phyloP scores from a whole-genome alignment of 345 rosid species.

The Raphanus sativus region DNA sequence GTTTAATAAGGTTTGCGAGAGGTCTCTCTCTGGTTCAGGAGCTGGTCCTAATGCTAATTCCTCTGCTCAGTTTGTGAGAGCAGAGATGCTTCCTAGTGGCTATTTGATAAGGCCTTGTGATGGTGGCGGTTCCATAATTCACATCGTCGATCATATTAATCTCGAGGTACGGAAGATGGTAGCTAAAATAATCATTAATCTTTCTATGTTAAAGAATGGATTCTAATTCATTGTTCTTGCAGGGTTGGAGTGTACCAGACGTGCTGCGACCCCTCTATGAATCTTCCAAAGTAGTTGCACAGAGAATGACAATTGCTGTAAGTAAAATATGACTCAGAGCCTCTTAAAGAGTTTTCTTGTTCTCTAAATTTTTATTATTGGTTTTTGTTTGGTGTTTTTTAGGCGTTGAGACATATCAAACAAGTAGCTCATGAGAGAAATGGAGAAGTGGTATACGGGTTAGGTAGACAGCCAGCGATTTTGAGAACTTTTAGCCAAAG shows the following conservation, averaged over 20 bases:
- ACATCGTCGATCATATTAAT: conserved; percentile 94
- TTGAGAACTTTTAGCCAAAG: conserved; percentile 93
- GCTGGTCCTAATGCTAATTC: conserved; percentile 79
- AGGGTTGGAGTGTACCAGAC: conserved; percentile 99
- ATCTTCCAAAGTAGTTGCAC: conserved; percentile 91
- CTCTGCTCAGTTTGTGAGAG: conserved; percentile 90
- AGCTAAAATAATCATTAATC: neutral
- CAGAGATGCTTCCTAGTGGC: conserved; percentile 95
- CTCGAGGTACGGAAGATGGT: conserved; percentile 59
- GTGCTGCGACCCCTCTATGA: conserved; percentile 94
- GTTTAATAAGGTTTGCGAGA: conserved; percentile 75
- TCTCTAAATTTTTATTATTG: neutral
- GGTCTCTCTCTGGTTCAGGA: conserved; percentile 96
- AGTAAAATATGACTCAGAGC: conserved; percentile 35
- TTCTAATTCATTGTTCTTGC: neutral
- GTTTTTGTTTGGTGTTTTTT: conserved; percentile 17
- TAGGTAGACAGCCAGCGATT: conserved; percentile 96
- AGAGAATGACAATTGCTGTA: conserved; percentile 87
- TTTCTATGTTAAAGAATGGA: neutral
- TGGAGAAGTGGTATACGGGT: conserved; percentile 88
- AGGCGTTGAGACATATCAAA: conserved; percentile 82
- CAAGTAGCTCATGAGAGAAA: conserved; percentile 96
- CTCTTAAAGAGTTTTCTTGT: neutral
- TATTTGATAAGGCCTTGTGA: conserved; percentile 94
- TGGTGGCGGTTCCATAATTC: conserved; percentile 98